Percentiles rank a stretch among this genome's conserved stretches.
Evolutionary conservation across 345 rosid species (phyloP).

Genomic region (Raphanus raphanistrum): DNA sequence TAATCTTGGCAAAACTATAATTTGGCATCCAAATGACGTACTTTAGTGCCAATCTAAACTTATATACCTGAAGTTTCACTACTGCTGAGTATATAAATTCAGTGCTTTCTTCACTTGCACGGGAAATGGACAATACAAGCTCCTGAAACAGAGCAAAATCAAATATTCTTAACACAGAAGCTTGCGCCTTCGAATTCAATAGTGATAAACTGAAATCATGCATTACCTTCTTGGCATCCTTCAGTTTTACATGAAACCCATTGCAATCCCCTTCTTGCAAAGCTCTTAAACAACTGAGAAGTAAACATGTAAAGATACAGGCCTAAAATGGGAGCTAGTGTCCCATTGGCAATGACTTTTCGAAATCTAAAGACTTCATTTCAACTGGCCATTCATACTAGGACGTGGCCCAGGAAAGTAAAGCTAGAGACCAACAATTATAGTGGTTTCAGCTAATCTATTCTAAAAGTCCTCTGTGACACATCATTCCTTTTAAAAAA

Average conservation of each 20-base stretch:
- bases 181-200: conserved; percentile 10
- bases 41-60: conserved; percentile 1
- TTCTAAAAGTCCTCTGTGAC: conserved; percentile 15
- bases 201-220: conserved; percentile 20
- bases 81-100: conserved; percentile 76
- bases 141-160: conserved; percentile 49
- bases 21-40: conserved; percentile 21
- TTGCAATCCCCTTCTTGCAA: conserved; percentile 77
- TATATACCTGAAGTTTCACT: conserved; percentile 81
- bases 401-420: conserved; percentile 6
- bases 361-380: conserved; percentile 4
- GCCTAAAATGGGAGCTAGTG: conserved; percentile 1
- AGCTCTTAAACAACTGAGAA: conserved; percentile 77
- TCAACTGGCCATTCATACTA: conserved; percentile 14
- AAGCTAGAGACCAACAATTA: conserved; percentile 10
- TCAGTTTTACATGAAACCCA: conserved; percentile 63
- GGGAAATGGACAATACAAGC: conserved; percentile 71
- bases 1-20: background rate
- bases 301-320: conserved; percentile 30
- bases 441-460: conserved; percentile 11
- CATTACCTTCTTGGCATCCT: conserved; percentile 72
- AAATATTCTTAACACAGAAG: conserved; percentile 10
- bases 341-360: conserved; percentile 12
- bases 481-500: background rate
- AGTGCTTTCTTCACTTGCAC: conserved; percentile 89